These are phyloP conservation scores for Neurospora tetraspora DNA, from an alignment of 495 filamentous ascomycete species.

Conservation along the genomic window DNA sequence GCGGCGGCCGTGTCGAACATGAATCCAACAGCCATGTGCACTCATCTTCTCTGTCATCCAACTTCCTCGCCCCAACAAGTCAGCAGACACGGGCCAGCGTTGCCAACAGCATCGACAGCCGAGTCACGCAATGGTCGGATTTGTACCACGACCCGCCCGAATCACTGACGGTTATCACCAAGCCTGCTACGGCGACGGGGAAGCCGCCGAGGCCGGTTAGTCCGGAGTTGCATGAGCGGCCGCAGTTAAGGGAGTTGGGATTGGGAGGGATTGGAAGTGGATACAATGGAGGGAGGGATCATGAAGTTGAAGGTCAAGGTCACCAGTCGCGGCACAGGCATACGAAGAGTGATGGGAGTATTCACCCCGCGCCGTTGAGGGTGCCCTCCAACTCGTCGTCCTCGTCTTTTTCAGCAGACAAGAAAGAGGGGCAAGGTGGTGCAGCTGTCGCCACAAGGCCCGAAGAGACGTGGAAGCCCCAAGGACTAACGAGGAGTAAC, in stretches of 20 bases:
- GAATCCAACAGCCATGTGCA: neutral
- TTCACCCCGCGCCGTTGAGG: constrained; percentile 14
- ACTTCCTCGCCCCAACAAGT: neutral
- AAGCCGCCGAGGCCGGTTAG: neutral
- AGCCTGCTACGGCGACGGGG: neutral
- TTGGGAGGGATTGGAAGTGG: neutral
- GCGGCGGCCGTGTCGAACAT: constrained; percentile 18
- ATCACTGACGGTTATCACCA: neutral
- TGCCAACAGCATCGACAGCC: constrained; percentile 14
- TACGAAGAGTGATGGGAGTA: neutral
- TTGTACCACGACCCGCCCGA: constrained; percentile 11
- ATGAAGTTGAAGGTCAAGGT: neutral
- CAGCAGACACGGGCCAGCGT: neutral
- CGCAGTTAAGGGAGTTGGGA: neutral
- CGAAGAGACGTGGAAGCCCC: neutral
- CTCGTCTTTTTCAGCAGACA: neutral
- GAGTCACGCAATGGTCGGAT: constrained; percentile 27
- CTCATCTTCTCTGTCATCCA: neutral
- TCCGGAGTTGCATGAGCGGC: neutral
- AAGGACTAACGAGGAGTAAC: constrained; percentile 5
- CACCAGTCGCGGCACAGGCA: neutral
- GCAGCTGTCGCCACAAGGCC: too few species aligned
- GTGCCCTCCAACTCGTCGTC: constrained; percentile 4
- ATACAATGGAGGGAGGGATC: neutral
- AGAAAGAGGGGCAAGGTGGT: neutral